Evolutionary conservation across 768 basidiomycete genomes (phyloP).

Genomic region (Amanita thiersii): DNA sequence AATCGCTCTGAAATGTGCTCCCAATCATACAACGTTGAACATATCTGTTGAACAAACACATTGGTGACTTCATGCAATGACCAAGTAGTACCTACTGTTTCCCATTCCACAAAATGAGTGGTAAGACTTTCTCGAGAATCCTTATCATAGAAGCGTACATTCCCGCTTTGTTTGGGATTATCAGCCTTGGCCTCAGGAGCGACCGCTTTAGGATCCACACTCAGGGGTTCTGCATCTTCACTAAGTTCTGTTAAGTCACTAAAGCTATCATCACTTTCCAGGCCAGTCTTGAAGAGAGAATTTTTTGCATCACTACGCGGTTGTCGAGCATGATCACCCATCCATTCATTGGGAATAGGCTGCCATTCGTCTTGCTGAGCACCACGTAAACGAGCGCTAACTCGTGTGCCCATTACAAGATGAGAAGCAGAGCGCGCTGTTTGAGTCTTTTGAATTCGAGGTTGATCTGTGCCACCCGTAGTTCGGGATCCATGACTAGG

Average conservation of each 20-base stretch:
- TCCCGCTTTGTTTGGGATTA: conserved; percentile 3
- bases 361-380: conserved; percentile 66
- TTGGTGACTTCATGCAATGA: neutral
- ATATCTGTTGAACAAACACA: conserved; percentile 44
- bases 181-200: neutral
- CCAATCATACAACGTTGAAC: conserved; percentile 81
- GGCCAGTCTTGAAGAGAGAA: conserved; percentile 34
- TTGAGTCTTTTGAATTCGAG: neutral
- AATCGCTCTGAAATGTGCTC: conserved; percentile 71
- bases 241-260: conserved; percentile 75
- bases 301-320: no score
- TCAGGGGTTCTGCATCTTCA: conserved; percentile 28
- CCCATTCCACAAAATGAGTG: conserved; percentile 78
- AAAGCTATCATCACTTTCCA: conserved; percentile 57
- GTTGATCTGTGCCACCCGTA: neutral
- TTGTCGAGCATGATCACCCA: no score
- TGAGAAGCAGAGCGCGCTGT: conserved; percentile 14
- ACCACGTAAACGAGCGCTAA: conserved; percentile 61
- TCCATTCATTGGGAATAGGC: conserved; percentile 71
- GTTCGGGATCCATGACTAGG: conserved; percentile 7
- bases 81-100: conserved; percentile 52
- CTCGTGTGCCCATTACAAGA: conserved; percentile 45
- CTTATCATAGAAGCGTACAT: conserved; percentile 6
- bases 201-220: neutral
- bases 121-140: conserved; percentile 16